Evolutionary conservation across 495 filamentous ascomycete genomes (phyloP).

Genomic region (Neurospora sp.): DNA sequence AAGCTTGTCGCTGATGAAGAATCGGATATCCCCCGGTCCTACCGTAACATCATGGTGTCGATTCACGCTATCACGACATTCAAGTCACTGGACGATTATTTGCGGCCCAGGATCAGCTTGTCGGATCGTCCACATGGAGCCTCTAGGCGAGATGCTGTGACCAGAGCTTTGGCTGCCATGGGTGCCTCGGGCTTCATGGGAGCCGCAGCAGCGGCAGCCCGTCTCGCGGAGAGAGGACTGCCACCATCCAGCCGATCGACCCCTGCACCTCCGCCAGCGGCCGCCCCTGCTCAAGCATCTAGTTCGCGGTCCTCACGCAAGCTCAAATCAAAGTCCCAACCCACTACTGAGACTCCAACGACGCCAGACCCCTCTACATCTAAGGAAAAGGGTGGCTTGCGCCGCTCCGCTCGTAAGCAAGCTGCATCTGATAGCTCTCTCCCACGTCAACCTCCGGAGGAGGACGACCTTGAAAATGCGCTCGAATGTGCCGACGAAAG

Average conservation of each 20-base stretch:
- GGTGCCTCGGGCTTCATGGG: constrained; percentile 56
- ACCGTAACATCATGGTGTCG: constrained; percentile 90
- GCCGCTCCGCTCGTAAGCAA: constrained; percentile 46
- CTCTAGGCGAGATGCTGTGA: constrained; percentile 53
- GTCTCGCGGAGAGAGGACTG: constrained; percentile 32
- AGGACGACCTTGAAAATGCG: constrained; percentile 48
- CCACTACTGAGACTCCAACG: constrained; percentile 21
- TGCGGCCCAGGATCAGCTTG: constrained; percentile 78
- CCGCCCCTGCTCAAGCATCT: constrained; percentile 26
- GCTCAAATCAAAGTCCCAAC: constrained; percentile 37
- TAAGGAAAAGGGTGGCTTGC: constrained; percentile 41
- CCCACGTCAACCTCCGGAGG: constrained; percentile 40
- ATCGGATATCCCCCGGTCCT: constrained; percentile 73
- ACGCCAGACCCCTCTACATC: constrained; percentile 27
- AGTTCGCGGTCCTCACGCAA: constrained; percentile 32
- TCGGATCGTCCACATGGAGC: constrained; percentile 67
- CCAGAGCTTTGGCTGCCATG: constrained; percentile 62
- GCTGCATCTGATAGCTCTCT: constrained; percentile 34
- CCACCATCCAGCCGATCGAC: constrained; percentile 16
- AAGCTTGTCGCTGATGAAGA: constrained; percentile 85
- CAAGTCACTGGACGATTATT: constrained; percentile 92
- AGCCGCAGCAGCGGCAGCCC: constrained; percentile 30
- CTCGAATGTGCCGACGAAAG: constrained; percentile 94
- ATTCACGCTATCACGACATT: constrained; percentile 99
- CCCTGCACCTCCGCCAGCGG: constrained; percentile 21